phyloP scores from a whole-genome alignment of 768 basidiomycete genomes.

The Asterophora parasitica region DNA sequence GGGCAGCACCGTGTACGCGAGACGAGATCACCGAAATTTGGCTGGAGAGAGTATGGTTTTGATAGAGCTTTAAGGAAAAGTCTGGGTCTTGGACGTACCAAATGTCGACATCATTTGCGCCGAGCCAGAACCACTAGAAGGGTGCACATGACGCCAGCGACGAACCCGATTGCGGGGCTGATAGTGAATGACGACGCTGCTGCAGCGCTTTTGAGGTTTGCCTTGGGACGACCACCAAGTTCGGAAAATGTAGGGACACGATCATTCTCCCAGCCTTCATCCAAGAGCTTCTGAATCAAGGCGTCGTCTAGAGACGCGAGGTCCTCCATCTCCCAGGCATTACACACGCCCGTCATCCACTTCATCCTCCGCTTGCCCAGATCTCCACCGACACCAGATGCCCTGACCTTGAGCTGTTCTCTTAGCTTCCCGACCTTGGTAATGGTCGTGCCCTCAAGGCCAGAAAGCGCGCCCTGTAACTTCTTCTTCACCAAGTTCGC shows the following conservation, averaged over 20 bases:
- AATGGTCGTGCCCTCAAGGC: constrained; percentile 72
- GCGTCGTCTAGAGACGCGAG: constrained; percentile 65
- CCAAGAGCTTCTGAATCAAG: constrained; percentile 60
- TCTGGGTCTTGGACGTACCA: background rate
- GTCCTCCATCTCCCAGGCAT: constrained; percentile 80
- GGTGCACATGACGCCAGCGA: constrained; percentile 38
- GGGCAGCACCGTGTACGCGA: too few relatives aligned
- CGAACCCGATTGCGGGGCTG: constrained; percentile 33
- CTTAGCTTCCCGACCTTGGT: constrained; percentile 75
- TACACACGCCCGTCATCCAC: constrained; percentile 89
- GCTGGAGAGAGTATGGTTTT: background rate
- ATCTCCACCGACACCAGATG: constrained; percentile 77
- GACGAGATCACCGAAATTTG: too few relatives aligned
- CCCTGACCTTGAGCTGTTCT: constrained; percentile 65
- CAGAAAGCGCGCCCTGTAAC: constrained; percentile 66
- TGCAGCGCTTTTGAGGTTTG: background rate
- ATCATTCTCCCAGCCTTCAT: constrained; percentile 82
- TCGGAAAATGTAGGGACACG: constrained; percentile 40
- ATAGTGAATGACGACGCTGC: constrained; percentile 24
- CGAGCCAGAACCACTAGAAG: constrained; percentile 19
- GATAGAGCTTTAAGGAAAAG: background rate
- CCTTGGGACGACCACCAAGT: constrained; percentile 26
- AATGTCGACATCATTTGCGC: constrained; percentile 21
- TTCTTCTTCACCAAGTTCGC: constrained; percentile 75
- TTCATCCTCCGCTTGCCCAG: constrained; percentile 79